These are phyloP conservation scores for Aspergillus leporis DNA, from an alignment of 495 filamentous ascomycete species.

Conservation along the genomic window DNA sequence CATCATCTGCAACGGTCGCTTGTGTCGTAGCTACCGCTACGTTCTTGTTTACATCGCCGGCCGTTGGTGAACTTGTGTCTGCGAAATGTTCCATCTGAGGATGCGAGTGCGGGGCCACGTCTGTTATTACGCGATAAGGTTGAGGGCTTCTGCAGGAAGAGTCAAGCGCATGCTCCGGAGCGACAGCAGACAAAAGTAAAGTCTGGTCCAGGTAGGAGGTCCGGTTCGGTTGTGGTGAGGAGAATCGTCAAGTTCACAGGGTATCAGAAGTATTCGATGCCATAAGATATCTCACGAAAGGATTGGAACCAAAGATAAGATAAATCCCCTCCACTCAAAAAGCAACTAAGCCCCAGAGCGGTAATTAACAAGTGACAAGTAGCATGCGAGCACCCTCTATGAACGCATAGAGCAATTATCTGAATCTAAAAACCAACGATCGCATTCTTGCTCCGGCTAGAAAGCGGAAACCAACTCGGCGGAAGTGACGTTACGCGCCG, in stretches of 20 bases:
- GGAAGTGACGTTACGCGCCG: constrained; percentile 26
- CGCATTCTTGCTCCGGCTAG: constrained; percentile 21
- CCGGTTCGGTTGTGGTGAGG: constrained; percentile 12
- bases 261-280: constrained; percentile 34
- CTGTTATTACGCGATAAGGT: constrained; percentile 13
- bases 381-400: constrained; percentile 5
- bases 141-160: constrained; percentile 13
- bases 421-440: constrained; percentile 12
- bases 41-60: constrained; percentile 20
- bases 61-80: constrained; percentile 29
- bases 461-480: constrained; percentile 16
- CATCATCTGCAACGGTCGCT: constrained; percentile 15
- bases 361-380: background rate
- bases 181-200: constrained; percentile 32
- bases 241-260: constrained; percentile 27
- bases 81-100: constrained; percentile 39
- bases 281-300: constrained; percentile 14
- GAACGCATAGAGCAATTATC: background rate
- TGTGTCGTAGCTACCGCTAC: constrained; percentile 17
- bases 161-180: constrained; percentile 35
- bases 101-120: constrained; percentile 21
- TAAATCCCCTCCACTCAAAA: background rate
- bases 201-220: constrained; percentile 5
- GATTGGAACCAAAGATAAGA: constrained; percentile 3
- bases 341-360: background rate